A percentile compares a stretch with the other conserved stretches of the same genome.
Evolutionary conservation across 495 filamentous ascomycete species (phyloP).

Genomic region (Staphylotrichum tortipilum): DNA sequence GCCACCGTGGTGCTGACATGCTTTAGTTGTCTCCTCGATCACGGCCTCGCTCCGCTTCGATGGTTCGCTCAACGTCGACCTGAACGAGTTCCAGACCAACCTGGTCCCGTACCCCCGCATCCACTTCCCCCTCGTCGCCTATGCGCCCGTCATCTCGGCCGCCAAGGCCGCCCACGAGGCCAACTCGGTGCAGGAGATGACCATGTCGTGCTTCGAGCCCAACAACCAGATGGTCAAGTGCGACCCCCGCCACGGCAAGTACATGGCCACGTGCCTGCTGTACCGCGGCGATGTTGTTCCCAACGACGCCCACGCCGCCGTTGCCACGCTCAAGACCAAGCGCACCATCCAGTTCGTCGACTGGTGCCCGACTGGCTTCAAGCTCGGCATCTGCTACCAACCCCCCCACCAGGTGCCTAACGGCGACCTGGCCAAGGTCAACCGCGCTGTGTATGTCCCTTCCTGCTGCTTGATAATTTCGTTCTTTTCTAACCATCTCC

Average conservation of each 20-base stretch:
- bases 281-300: slow-evolving; percentile 98
- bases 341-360: slow-evolving; percentile 98
- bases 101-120: slow-evolving; percentile 97
- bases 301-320: slow-evolving; percentile 84
- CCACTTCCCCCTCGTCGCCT: slow-evolving; percentile 96
- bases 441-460: slow-evolving; percentile 83
- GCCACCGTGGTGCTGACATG: slow-evolving; percentile 18
- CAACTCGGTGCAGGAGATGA: slow-evolving; percentile 81
- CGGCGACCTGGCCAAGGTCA: slow-evolving; percentile 92
- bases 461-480: no score
- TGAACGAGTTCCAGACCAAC: slow-evolving; percentile 99
- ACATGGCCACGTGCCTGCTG: slow-evolving; percentile 97
- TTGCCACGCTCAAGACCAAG: slow-evolving; percentile 96
- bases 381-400: slow-evolving; percentile 99
- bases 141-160: slow-evolving; percentile 87
- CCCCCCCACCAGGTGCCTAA: slow-evolving; percentile 90
- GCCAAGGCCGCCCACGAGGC: slow-evolving; percentile 92
- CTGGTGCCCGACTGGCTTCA: slow-evolving; percentile 99
- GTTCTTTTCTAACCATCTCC: slow-evolving; percentile 1
- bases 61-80: slow-evolving; percentile 96
- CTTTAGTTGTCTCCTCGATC: slow-evolving; percentile 86
- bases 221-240: slow-evolving; percentile 98
- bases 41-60: slow-evolving; percentile 98
- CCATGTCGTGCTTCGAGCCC: slow-evolving; percentile 77
- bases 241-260: slow-evolving; percentile 97